These are phyloP conservation scores for Epithele typhae DNA, from an alignment of 768 basidiomycete genomes.

Conservation along the genomic window DNA sequence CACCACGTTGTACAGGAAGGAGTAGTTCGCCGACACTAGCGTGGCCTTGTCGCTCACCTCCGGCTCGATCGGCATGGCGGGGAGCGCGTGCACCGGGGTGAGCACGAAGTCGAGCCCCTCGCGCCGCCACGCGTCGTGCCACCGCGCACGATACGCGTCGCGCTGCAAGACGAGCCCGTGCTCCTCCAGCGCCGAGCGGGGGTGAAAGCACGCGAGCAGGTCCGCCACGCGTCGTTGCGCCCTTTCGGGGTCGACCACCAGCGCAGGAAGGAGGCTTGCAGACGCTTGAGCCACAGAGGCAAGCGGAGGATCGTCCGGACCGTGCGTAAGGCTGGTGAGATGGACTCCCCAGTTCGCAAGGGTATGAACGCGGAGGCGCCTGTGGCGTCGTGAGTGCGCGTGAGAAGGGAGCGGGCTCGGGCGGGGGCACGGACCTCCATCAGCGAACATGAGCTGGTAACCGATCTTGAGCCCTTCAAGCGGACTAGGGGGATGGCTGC, in stretches of 20 bases:
- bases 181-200: constrained; percentile 20
- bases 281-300: constrained; percentile 23
- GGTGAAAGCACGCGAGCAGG: constrained; percentile 19
- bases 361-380: constrained; percentile 14
- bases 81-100: constrained; percentile 34
- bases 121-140: constrained; percentile 20
- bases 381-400: neutral
- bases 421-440: constrained; percentile 21
- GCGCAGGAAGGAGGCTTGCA: constrained; percentile 20
- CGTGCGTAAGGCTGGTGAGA: constrained; percentile 17
- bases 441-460: constrained; percentile 25
- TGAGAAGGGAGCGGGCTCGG: neutral
- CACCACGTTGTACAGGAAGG: constrained; percentile 43
- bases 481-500: constrained; percentile 19
- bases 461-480: constrained; percentile 26
- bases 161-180: constrained; percentile 20
- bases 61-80: constrained; percentile 32
- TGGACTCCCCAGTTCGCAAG: constrained; percentile 16
- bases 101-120: constrained; percentile 34
- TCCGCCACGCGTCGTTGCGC: constrained; percentile 24
- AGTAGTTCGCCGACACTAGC: constrained; percentile 28
- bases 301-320: constrained; percentile 15
- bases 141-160: constrained; percentile 23
- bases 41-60: constrained; percentile 23
- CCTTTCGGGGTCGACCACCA: constrained; percentile 23